Conservation (phyloP, 768 basidiomycete species). For the Phaeotremella skinneri region DNA sequence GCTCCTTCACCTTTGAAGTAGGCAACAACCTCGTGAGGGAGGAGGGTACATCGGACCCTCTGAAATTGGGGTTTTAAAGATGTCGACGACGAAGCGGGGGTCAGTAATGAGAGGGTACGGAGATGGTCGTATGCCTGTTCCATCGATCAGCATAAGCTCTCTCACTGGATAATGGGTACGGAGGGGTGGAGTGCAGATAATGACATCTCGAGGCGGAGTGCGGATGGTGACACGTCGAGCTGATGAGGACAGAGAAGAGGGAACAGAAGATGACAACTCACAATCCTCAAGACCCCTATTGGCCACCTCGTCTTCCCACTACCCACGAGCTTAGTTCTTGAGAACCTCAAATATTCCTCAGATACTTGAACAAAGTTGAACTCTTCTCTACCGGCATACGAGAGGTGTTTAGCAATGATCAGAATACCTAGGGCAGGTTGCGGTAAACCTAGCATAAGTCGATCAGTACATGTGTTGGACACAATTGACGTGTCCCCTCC, state of each 20-base stretch:
- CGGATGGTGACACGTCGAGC: too few relatives aligned
- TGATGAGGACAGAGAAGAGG: conserved; percentile 3
- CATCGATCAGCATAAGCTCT: not conserved
- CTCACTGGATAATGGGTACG: conserved; percentile 3
- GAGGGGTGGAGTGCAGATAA: not conserved
- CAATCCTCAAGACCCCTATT: conserved; percentile 58
- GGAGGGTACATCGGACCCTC: conserved; percentile 67
- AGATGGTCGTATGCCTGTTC: conserved; percentile 75
- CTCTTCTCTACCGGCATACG: conserved; percentile 69
- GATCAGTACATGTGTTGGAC: conserved; percentile 6
- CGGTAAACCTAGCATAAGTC: conserved; percentile 59
- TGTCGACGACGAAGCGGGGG: conserved; percentile 53
- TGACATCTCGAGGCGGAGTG: too few relatives aligned
- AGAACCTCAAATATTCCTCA: conserved; percentile 63
- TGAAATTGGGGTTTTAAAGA: conserved; percentile 66
- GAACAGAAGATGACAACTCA: conserved; percentile 33
- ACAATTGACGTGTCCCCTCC: too few relatives aligned
- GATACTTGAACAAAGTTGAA: conserved; percentile 92
- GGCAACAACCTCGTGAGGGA: conserved; percentile 60
- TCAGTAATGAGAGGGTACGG: conserved; percentile 60
- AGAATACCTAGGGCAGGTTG: conserved; percentile 79
- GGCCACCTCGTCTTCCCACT: conserved; percentile 48
- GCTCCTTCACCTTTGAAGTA: conserved; percentile 48
- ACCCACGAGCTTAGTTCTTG: conserved; percentile 54
- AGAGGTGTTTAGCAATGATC: conserved; percentile 75